Base-by-base conservation (phyloP, 805 yeast genomes). In the Millerago galiae region DNA sequence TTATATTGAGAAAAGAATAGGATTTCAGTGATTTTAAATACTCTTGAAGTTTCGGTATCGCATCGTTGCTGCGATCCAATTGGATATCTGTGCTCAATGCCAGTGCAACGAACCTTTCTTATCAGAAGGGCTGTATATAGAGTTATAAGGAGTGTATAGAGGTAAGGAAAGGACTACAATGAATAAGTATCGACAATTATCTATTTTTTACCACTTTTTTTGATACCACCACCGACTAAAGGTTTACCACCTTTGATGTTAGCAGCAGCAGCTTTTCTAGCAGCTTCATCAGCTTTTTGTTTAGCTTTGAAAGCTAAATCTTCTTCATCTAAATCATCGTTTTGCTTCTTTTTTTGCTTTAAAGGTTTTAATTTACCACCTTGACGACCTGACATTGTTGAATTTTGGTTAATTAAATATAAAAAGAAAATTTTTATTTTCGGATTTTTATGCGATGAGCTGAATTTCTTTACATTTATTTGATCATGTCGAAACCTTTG, bases 231-330 rank as follows among this genome's bases (percentile, higher is more conserved):
- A 50, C 95, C 90, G 42, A 81, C 80, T 57, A 90, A 68, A 30
- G 96, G 96, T 42, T 96, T 96, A 52, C 95, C 95, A 59, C 84
- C 79, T 56, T 84, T 71, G 46, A 95, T 93, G 66, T 84, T 79
- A 40, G 83, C 78, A 51, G 91, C 88, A 81, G 91, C 75, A 42
- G 84, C 95, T 68, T 90, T 91, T 68, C 81, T 81, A 26, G 96
- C 96, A 60, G 84, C 85, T 54, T 91, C 96, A 49, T 86, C 97
- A 44, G 95, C 96, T 65, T 83, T 87, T 71, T 88, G 95, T 74
- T 89, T 90, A 59, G 83, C 91, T 71, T 87, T 87, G 76, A 81
- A 89, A 5, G 96, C 96, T 25, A 73, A 42, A 50, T 89, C 97
- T 46, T 90, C 97, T 2, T 90, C 96, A 62, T 89, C 95, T 48